phyloP scores from a whole-genome alignment of 2,329 filamentous ascomycete genomes.

The Microascus cirrosus region DNA sequence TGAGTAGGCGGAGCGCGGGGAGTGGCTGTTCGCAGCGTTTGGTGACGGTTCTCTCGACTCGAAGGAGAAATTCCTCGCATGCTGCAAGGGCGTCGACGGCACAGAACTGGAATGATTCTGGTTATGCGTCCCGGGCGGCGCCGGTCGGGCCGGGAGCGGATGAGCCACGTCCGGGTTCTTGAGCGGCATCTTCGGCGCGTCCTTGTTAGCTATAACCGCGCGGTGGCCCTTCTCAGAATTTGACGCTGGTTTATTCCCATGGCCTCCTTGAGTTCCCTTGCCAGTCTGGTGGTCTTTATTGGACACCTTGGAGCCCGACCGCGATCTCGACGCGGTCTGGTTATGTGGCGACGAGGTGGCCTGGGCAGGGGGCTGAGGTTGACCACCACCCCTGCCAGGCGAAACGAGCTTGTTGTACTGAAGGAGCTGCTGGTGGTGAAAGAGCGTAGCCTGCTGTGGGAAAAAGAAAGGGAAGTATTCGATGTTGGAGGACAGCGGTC shows the following conservation, averaged over 20 bases:
- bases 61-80: constrained; percentile 70
- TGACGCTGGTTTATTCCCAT: constrained; percentile 53
- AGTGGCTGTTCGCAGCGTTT: constrained; percentile 64
- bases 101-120: constrained; percentile 69
- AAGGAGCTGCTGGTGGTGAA: constrained; percentile 49
- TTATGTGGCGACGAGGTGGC: constrained; percentile 36
- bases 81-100: constrained; percentile 86
- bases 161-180: constrained; percentile 24
- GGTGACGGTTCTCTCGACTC: constrained; percentile 73
- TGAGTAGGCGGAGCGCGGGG: constrained; percentile 81
- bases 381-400: constrained; percentile 40
- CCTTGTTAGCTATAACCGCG: constrained; percentile 49
- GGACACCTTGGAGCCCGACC: constrained; percentile 49
- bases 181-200: constrained; percentile 38
- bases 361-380: constrained; percentile 41
- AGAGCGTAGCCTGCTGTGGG: constrained; percentile 43
- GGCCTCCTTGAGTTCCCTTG: constrained; percentile 41
- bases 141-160: constrained; percentile 12
- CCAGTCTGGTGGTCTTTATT: constrained; percentile 35
- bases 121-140: constrained; percentile 6
- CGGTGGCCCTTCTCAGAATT: constrained; percentile 49
- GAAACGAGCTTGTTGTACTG: constrained; percentile 57
- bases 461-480: constrained; percentile 47
- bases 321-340: constrained; percentile 44
- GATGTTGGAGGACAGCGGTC: constrained; percentile 27